Base-by-base conservation (phyloP, 495 filamentous ascomycete genomes). In the Hypoxylon fuscum region DNA sequence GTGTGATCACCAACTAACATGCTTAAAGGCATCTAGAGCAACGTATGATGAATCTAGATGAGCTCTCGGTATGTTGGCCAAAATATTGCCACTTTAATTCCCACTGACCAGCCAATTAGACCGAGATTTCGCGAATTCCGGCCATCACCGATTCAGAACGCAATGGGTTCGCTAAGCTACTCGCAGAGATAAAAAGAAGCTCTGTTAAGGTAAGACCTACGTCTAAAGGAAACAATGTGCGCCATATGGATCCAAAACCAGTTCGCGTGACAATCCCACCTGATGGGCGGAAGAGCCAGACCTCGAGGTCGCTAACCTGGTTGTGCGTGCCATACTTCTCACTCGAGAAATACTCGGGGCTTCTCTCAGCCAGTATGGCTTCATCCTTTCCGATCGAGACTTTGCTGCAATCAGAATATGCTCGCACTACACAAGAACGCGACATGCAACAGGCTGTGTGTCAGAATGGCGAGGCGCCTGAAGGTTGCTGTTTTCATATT, bases 401-500 rank as follows among this genome's bases (percentile, higher is more conserved):
- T 3, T 37, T 79, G 7, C 31, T 77, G 2, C 76, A 78, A 53
- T 70, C 74, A 2, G 63, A 70, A 27, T 73, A 69, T 25, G 65
- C 73, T 25, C 43, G 63, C n/a, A 56, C 68, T 1, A 45, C 55
- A 11, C 59, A 62, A 27, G 62, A 73, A 21, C 62, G 76, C 18
- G 76, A 78, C 23, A 74, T 77, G 74, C 59, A 74, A 21, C 76
- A 78, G 49, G 74, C 72, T 17, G 74, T 75, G 11, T 70, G 76
- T 31, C 62, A 74, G 25, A 57, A 68, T 32, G 55, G 56, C 9
- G 61, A 64, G 5, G 62, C 51, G 1, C 61, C 70, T 0, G 38
- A 48, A 1, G 66, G 66, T 9, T 20, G 57, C n/a, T 78, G 76
- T 35, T 78, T 77, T 50, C 73, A 78, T 45, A 65, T 78, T 25